Base-by-base conservation (phyloP, 768 basidiomycete species). In the Lactarius indigo region DNA sequence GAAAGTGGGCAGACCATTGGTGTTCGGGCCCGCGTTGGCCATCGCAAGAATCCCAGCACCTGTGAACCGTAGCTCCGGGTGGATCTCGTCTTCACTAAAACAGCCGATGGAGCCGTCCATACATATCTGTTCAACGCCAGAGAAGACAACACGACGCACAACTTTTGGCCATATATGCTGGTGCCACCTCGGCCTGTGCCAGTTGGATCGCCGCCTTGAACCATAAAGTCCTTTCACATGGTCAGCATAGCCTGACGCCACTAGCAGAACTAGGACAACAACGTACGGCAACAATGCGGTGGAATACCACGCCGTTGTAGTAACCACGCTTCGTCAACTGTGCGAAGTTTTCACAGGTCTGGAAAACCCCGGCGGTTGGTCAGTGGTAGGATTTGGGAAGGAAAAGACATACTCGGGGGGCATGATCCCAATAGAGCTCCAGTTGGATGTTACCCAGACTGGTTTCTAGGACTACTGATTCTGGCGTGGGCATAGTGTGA, bases 21-120 rank as follows among this genome's bases (percentile, higher is more conserved):
- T 90, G 75, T 94, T 92, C n/a, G 91, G 91, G 13, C 96, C 96
- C 55, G 96, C 93, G 78, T 99, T 99, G 41, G 97, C 97, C 92
- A 94, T 94, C 10, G 93, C 94, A 30, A 98, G 86, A 65, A 98
- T 95, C 26, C 96, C 96, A 52, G 96, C 95, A 20, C 96, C 96
- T 2, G 94, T 95, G 79, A 98, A 98, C 57, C 95, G 82, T 71
- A 98, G 78, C 17, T 97, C 95, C 1, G 92, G 89, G 72, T 93
- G 85, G 60, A 98, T 86, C 74, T 97, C 95, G 76, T 97, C 95
- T 76, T 92, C 87, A 71, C 93, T 94, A 73, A 2, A 52, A 54
- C 10, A 37, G 23, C 37, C n/a, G 15, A 57, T n/a, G 35, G n/a
- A 44, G 35, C 12, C 35, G 35, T 37, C 1, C 35, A 37, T 12